These are phyloP conservation scores for Hapsidospora chrysogenum DNA, from an alignment of 495 filamentous ascomycete species.

Conservation along the genomic window DNA sequence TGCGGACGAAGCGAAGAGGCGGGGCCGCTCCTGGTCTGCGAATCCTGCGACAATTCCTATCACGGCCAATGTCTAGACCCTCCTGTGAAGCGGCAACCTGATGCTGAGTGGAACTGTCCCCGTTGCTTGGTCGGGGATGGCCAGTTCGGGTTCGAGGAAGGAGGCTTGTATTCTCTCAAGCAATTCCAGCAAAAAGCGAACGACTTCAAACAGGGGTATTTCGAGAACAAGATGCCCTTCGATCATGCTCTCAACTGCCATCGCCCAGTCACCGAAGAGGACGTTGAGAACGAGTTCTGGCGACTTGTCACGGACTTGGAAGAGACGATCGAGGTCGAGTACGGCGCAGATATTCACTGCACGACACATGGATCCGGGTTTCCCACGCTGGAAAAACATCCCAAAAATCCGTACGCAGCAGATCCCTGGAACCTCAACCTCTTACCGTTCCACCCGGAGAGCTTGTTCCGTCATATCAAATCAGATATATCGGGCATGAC, in stretches of 20 bases:
- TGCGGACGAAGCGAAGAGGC: conserved; percentile 68
- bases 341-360: conserved; percentile 95
- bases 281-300: conserved; percentile 97
- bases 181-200: conserved; percentile 95
- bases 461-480: conserved; percentile 92
- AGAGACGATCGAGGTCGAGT: conserved; percentile 94
- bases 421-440: conserved; percentile 97
- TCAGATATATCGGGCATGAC: conserved; percentile 99
- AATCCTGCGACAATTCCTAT: conserved; percentile 81
- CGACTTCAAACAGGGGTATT: conserved; percentile 87
- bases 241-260: conserved; percentile 70
- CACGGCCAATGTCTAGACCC: conserved; percentile 84
- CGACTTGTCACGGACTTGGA: conserved; percentile 79
- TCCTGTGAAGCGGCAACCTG: conserved; percentile 57
- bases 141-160: conserved; percentile 96
- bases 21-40: conserved; percentile 60
- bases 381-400: conserved; percentile 85
- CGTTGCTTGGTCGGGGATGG: conserved; percentile 91
- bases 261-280: conserved; percentile 75
- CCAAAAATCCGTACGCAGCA: conserved; percentile 64
- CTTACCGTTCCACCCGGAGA: conserved; percentile 78
- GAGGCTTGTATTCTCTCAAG: conserved; percentile 84
- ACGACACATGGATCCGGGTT: conserved; percentile 97
- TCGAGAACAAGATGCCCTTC: conserved; percentile 77
- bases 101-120: conserved; percentile 92